Conservation (phyloP, 75 land plant species). For the Chamaecyparis obtusa region DNA sequence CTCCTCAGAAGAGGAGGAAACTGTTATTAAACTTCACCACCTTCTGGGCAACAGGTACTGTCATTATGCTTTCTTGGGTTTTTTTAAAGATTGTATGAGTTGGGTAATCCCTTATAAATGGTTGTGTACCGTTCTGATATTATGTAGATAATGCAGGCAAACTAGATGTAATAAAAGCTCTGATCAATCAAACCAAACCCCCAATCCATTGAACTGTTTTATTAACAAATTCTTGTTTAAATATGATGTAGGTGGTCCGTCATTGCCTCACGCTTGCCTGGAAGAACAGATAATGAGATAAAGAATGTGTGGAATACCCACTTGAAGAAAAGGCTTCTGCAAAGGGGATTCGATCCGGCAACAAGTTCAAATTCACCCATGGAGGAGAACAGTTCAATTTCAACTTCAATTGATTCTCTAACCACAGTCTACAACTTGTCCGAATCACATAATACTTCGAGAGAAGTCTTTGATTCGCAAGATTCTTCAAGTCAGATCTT, state of each 20-base stretch:
- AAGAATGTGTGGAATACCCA: not conserved
- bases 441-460: no score
- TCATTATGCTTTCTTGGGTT: not conserved
- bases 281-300: slow-evolving; percentile 4
- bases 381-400: not conserved
- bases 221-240: no score
- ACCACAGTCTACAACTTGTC: not conserved
- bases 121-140: no score
- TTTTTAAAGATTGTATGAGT: no score
- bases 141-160: no score
- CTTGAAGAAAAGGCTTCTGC: not conserved
- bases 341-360: no score
- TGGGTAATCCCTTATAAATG: no score
- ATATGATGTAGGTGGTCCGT: not conserved
- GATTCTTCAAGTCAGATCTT: not conserved
- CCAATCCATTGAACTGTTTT: not conserved
- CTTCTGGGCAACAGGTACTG: not conserved
- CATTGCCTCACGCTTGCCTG: not conserved
- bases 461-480: no score
- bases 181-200: not conserved
- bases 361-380: not conserved
- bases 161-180: no score
- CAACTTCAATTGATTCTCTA: not conserved
- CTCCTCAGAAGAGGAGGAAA: not conserved
- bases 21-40: not conserved